A percentile compares a stretch with the other conserved stretches of the same genome.
These are phyloP conservation scores for Xylariaceae sp. DNA, from an alignment of 2,329 filamentous ascomycete species.

Conservation along the genomic window DNA sequence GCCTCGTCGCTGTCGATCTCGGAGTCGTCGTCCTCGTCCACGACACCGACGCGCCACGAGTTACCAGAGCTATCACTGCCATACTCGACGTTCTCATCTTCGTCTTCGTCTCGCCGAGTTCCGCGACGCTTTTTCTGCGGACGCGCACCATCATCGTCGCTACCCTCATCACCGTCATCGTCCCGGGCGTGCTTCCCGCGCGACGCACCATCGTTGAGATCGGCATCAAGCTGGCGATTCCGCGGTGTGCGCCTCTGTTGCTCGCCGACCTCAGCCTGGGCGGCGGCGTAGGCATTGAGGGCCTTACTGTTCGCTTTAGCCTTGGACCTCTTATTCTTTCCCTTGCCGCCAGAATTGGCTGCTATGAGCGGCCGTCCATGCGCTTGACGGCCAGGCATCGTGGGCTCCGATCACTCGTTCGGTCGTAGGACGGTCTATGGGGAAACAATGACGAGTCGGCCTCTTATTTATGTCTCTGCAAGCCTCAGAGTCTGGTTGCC, in stretches of 20 bases:
- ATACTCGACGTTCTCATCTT: slow-evolving; percentile 58
- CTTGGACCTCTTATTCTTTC: slow-evolving; percentile 42
- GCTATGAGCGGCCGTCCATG: slow-evolving; percentile 50
- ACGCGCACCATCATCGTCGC: slow-evolving; percentile 59
- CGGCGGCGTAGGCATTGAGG: slow-evolving; percentile 55
- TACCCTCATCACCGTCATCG: slow-evolving; percentile 49
- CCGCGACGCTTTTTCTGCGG: slow-evolving; percentile 41
- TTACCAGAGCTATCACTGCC: slow-evolving; percentile 84
- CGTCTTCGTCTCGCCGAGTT: slow-evolving; percentile 39
- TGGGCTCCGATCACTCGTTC: slow-evolving; percentile 14
- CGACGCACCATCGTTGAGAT: slow-evolving; percentile 26
- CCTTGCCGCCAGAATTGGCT: slow-evolving; percentile 29
- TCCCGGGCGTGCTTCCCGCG: slow-evolving; percentile 42
- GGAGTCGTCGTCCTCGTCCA: slow-evolving; percentile 58
- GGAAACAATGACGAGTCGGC: background rate
- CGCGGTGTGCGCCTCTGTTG: slow-evolving; percentile 47
- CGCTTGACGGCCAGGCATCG: slow-evolving; percentile 56
- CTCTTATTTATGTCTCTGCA: background rate
- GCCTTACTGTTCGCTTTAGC: slow-evolving; percentile 47
- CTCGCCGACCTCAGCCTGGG: slow-evolving; percentile 49
- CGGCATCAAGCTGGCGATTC: slow-evolving; percentile 49
- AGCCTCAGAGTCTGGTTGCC: background rate
- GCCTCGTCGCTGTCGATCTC: slow-evolving; percentile 71
- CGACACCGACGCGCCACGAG: slow-evolving; percentile 72
- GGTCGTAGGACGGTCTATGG: background rate